Percentiles rank a stretch among this genome's conserved stretches.
These are phyloP conservation scores for Priceomyces carsonii DNA, from an alignment of 805 yeast species.

Conservation along the genomic window DNA sequence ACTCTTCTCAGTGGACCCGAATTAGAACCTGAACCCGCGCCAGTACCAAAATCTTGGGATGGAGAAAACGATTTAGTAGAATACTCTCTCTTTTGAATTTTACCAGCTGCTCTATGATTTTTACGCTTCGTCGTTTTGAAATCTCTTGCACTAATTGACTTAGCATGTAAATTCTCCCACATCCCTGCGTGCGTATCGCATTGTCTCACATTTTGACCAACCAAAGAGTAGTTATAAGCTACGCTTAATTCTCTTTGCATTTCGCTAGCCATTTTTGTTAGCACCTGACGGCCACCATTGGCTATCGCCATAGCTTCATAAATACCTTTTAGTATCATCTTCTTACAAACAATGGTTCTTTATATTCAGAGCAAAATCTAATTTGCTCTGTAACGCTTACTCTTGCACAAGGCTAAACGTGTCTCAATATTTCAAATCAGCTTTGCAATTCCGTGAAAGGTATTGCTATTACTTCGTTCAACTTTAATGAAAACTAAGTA, in stretches of 20 bases:
- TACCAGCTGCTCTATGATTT: neutral
- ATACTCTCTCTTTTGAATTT: slow-evolving; percentile 10
- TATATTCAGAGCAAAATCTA: too few species aligned
- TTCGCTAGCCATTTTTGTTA: slow-evolving; percentile 16
- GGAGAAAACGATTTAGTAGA: slow-evolving; percentile 16
- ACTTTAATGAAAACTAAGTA: too few species aligned
- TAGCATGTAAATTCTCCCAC: slow-evolving; percentile 21
- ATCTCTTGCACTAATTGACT: slow-evolving; percentile 9
- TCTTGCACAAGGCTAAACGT: too few species aligned
- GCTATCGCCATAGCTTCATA: slow-evolving; percentile 27
- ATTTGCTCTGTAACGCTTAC: too few species aligned
- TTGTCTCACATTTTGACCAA: slow-evolving; percentile 18
- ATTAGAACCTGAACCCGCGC: neutral
- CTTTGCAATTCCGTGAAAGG: too few species aligned
- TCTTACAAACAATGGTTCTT: too few species aligned
- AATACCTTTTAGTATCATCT: slow-evolving; percentile 14
- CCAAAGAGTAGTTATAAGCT: slow-evolving; percentile 21
- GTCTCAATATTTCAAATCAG: too few species aligned
- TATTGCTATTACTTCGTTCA: too few species aligned
- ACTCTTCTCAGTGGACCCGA: slow-evolving; percentile 4
- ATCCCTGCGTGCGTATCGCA: slow-evolving; percentile 20
- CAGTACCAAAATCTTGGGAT: slow-evolving; percentile 6
- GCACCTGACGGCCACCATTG: slow-evolving; percentile 21
- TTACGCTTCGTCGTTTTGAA: slow-evolving; percentile 5
- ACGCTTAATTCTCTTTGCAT: slow-evolving; percentile 18